Evolutionary conservation across 1,139 yeast genomes (phyloP), one percentile per base, ranked within the genome.

Genomic region (Meyerozyma smithsonii): DNA sequence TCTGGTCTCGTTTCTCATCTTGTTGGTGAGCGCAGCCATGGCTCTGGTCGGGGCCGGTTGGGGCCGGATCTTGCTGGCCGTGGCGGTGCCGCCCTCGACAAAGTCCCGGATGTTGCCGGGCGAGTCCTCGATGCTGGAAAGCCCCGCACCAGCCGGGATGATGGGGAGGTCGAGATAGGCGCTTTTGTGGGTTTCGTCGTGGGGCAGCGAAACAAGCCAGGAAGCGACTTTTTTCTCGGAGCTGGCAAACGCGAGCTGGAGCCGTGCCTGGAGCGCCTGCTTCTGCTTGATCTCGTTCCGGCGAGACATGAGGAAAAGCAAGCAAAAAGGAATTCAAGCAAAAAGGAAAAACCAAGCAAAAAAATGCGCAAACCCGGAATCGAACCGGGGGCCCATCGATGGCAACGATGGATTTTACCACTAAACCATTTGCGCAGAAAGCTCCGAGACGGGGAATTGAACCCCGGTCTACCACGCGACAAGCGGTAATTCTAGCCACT

Each of bases 211-310:
- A 26, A 48, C 51, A 38, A 77, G 58, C 82, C 82, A 77, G 24
- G 65, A 60, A 34, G 56, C 40, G 0, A 72, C 72, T 32, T 56
- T 63, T 15, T 57, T 48, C 43, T 66, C 67, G 21, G 64, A 66
- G 32, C 61, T 62, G 6, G 67, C 49, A 12, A 76, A 53, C 4
- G 73, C 66, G 8, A 70, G 59, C 50, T 72, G 78, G 49, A 76
- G 66, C 45, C 62, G 62, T 12, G 77, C 67, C 47, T 73, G 81
- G 11, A 77, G 59, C 32, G 66, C 69, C 44, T 76, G 73, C 48
- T 76, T 76, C 37, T 61, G 52, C 47, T 68, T 66, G 40, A 74
- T 74, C 47, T 74, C 79, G 38, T 65, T 55, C 24, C 75, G 51
- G 41, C 69, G 54, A 42, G 55, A 58, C 12, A 49, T 54, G 12